Evolutionary conservation across 805 yeast genomes (phyloP).

Genomic region (Yarrowia deformans): DNA sequence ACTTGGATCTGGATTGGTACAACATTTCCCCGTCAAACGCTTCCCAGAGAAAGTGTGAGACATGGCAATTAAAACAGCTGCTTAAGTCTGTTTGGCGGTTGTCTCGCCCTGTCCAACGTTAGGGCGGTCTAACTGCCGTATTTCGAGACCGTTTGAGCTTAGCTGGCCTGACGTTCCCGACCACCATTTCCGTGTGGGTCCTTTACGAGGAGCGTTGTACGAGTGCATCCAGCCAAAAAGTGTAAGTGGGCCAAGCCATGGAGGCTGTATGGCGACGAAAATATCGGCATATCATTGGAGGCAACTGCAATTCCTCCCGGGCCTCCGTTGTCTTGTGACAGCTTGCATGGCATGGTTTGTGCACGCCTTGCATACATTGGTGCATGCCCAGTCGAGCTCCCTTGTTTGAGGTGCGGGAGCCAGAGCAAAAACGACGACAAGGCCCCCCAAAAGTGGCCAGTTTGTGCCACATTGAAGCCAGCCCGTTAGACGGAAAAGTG

Average conservation of each 20-base stretch:
- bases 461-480: slow-evolving; percentile 3
- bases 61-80: background rate
- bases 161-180: background rate
- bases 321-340: background rate
- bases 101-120: background rate
- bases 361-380: slow-evolving; percentile 20
- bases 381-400: background rate
- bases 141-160: slow-evolving; percentile 26
- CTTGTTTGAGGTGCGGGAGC: background rate
- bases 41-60: slow-evolving; percentile 11
- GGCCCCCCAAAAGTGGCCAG: background rate
- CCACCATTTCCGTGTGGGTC: slow-evolving; percentile 1
- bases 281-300: slow-evolving; percentile 25
- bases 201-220: slow-evolving; percentile 6
- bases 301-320: slow-evolving; percentile 3
- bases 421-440: background rate
- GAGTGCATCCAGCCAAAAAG: slow-evolving; percentile 4
- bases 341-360: slow-evolving; percentile 7
- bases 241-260: background rate
- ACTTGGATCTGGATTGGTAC: too few species aligned
- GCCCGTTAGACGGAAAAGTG: slow-evolving; percentile 26
- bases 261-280: background rate
- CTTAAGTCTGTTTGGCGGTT: background rate
- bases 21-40: too few species aligned
- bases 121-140: slow-evolving; percentile 11